Evolutionary conservation across 1,284 basidiomycete species (phyloP), one percentile per base, ranked within the genome.

Genomic region (Blastosporella zonata): DNA sequence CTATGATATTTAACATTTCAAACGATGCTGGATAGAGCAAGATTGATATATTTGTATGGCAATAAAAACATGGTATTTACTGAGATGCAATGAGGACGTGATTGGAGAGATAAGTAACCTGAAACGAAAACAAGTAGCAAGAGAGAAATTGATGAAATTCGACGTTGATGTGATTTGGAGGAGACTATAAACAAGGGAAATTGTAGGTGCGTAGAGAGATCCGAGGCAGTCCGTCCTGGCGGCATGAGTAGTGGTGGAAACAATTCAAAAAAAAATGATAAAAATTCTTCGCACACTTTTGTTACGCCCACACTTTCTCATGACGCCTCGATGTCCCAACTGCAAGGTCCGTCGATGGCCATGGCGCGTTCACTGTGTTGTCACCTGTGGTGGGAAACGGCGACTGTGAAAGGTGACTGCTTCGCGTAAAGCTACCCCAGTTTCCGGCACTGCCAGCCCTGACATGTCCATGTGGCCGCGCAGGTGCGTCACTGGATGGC

Each of bases 381-480:
- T 84, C 84, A 49, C 74, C 73, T 28, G 73, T 77, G 2, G 79
- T 74, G 13, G 79, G 72, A 56, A 79, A 84, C 12, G 82, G 73
- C 20, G 75, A 68, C 23, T 68, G 65, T 58, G 75, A 65, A 50
- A 81, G 71, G 60, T 77, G 75, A 59, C 67, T 77, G 59, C 67
- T 74, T 41, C 82, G 77, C 17, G 79, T 64, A 55, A 85, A 72
- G 57, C 67, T 77, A 37, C 72, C 82, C 87, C 87, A 89, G 62
- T 87, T 89, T 27, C 86, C 85, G 23, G 83, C 82, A 63, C 86
- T 89, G 43, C 87, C 86, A 31, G 84, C 79, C 52, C 86, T 81
- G 50, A 80, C 78, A 60, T 90, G 86, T 4, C 82, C 82, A 52
- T 73, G 77, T 25, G 71, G 70, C 47, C 84, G 78, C 18, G 41